Base-by-base conservation (phyloP, 306 rosid species). In the Alnus rubra region DNA sequence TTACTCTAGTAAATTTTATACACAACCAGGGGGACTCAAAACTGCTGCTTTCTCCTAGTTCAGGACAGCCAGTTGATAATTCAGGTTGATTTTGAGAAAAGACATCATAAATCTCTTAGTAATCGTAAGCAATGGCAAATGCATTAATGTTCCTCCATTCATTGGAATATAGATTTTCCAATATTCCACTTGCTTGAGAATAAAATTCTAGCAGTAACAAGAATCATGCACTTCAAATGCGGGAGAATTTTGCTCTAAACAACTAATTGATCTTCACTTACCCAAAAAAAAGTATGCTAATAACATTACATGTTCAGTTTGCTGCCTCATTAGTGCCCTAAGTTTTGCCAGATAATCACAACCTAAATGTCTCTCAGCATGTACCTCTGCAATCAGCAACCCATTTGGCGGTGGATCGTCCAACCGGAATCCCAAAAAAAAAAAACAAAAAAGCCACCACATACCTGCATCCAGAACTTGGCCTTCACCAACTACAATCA, bases 381-480 rank as follows among this genome's bases (percentile, higher is more conserved):
- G 39, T 28, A 71, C 23, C 42, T 47, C 54, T 19, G 69, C 42
- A 74, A n/a, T 19, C 23, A 55, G 67, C 48, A 31, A 60, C 59
- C 59, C 45, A 12, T 19, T 23, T 48, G 42, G 31, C 58, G 58
- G 69, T 47, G 65, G 50, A 42, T 68, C 69, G 45, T 33, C 72
- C 49, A 18, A 12, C 69, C 35, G 23, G 51, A 56, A 58, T 59
- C 44, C n/a, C n/a, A 44, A 60, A 60, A 28, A 19, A 49, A 50
- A 58, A 72, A 49, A 72, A n/a, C n/a, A 65, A 50, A 64, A 62
- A 49, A 16, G 83, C 33, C 60, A 74, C 75, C 62, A 47, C 47
- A 23, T 13, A 42, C 75, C 51, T 60, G 31, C 71, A 63, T 65
- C 53, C 58, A 80, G 50, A 74, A 54, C 33, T 33, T 45, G 16